Conservation (phyloP, 805 yeast genomes). For the Tetrapisispora pingtungensis region DNA sequence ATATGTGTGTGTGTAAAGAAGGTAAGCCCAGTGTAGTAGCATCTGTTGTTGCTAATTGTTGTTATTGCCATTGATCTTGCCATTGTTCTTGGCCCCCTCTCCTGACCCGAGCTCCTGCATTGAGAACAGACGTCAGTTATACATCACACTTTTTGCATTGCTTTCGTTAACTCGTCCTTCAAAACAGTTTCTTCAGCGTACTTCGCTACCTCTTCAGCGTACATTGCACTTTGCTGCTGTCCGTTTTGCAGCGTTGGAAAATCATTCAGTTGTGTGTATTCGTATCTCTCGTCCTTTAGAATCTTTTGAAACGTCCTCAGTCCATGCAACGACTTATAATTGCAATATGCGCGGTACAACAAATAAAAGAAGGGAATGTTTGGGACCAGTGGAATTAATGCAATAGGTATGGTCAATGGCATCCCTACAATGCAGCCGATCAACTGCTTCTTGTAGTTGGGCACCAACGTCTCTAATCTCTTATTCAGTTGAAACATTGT, state of each 20-base stretch:
- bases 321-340: conserved; percentile 68
- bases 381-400: conserved; percentile 76
- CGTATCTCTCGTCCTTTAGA: conserved; percentile 23
- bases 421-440: conserved; percentile 45
- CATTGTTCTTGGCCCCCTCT: no score
- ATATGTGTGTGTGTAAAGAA: no score
- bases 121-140: no score
- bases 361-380: conserved; percentile 87
- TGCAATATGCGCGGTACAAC: conserved; percentile 73
- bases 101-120: no score
- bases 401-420: conserved; percentile 74
- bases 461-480: conserved; percentile 28
- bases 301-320: conserved; percentile 56
- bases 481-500: not conserved
- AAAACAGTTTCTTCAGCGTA: no score
- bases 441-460: conserved; percentile 48
- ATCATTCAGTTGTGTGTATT: not conserved
- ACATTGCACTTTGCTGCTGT: no score
- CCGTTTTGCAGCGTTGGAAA: not conserved
- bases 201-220: no score
- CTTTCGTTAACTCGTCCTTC: no score
- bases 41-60: no score
- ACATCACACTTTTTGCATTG: no score
- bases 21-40: no score
- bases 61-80: no score